Evolutionary conservation across 2,329 filamentous ascomycete genomes (phyloP).

Genomic region (Fusarium subtropicale): DNA sequence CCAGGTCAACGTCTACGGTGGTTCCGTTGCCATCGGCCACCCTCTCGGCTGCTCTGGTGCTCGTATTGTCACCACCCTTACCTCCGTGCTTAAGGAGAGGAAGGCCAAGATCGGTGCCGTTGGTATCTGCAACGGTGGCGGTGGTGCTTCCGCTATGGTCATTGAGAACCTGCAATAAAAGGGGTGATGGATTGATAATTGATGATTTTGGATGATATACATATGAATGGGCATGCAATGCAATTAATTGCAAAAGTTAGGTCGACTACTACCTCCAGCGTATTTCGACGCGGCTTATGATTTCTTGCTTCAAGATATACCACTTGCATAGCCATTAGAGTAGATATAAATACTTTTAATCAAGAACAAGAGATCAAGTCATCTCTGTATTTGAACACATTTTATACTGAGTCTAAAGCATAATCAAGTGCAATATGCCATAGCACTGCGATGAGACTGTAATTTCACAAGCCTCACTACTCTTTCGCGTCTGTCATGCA

Average conservation of each 20-base stretch:
- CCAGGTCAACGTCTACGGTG: conserved; percentile 95
- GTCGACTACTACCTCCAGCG: conserved; percentile 26
- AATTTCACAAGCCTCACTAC: too few species aligned
- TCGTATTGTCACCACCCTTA: conserved; percentile 89
- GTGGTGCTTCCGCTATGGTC: conserved; percentile 92
- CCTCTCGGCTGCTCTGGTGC: conserved; percentile 94
- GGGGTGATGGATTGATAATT: conserved; percentile 19
- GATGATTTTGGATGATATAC: conserved; percentile 43
- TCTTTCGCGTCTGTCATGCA: background rate
- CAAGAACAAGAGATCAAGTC: conserved; percentile 2
- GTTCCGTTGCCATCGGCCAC: conserved; percentile 95
- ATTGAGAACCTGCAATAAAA: conserved; percentile 77
- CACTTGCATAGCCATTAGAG: conserved; percentile 29
- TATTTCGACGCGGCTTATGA: conserved; percentile 35
- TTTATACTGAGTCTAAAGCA: background rate
- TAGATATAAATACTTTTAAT: conserved; percentile 39
- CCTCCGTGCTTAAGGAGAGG: conserved; percentile 89
- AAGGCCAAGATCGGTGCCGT: conserved; percentile 93
- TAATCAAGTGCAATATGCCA: too few species aligned
- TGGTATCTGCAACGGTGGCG: conserved; percentile 98
- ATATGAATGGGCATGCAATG: conserved; percentile 35
- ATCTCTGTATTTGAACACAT: background rate
- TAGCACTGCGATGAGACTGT: background rate
- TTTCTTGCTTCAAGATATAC: conserved; percentile 36
- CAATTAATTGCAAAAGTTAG: conserved; percentile 40